Percentiles rank a stretch among this genome's conserved stretches.
phyloP scores from a whole-genome alignment of 1,284 basidiomycete genomes.

The Xanthoconium separans region DNA sequence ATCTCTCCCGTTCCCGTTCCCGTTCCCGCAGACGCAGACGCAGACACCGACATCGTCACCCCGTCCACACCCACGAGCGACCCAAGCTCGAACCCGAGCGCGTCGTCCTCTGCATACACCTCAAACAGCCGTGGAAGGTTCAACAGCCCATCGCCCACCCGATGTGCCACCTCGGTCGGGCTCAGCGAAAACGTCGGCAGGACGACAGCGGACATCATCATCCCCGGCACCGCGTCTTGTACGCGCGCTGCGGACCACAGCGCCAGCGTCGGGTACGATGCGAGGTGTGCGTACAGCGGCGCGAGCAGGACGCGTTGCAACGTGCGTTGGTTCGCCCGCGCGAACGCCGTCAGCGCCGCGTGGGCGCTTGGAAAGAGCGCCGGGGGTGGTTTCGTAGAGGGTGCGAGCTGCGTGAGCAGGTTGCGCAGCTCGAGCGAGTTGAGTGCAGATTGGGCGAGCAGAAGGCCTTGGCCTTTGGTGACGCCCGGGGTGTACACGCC shows the following conservation, averaged over 20 bases:
- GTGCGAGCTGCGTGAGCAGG: constrained; percentile 53
- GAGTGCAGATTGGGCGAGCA: constrained; percentile 78
- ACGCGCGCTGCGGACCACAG: constrained; percentile 58
- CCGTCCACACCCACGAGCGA: constrained; percentile 17
- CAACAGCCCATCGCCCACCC: constrained; percentile 88
- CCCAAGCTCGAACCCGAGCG: constrained; percentile 82
- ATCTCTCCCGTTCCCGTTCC: neutral
- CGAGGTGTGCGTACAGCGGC: constrained; percentile 78
- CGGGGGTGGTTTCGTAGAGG: constrained; percentile 24
- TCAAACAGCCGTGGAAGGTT: constrained; percentile 94
- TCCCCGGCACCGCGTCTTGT: constrained; percentile 41
- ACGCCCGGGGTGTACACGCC: constrained; percentile 57
- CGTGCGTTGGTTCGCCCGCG: constrained; percentile 71
- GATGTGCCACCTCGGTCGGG: constrained; percentile 85
- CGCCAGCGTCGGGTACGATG: constrained; percentile 66
- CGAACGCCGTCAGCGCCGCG: constrained; percentile 63
- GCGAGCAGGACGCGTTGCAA: constrained; percentile 83
- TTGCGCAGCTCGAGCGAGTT: constrained; percentile 77
- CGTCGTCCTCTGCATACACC: constrained; percentile 90
- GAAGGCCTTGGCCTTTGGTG: constrained; percentile 66
- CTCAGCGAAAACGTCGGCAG: constrained; percentile 95
- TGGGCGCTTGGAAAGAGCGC: constrained; percentile 57
- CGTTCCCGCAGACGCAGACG: neutral
- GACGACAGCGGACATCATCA: constrained; percentile 41
- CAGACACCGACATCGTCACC: neutral